Evolutionary conservation across 805 yeast genomes (phyloP).

Genomic region (Metschnikowia koreensis): DNA sequence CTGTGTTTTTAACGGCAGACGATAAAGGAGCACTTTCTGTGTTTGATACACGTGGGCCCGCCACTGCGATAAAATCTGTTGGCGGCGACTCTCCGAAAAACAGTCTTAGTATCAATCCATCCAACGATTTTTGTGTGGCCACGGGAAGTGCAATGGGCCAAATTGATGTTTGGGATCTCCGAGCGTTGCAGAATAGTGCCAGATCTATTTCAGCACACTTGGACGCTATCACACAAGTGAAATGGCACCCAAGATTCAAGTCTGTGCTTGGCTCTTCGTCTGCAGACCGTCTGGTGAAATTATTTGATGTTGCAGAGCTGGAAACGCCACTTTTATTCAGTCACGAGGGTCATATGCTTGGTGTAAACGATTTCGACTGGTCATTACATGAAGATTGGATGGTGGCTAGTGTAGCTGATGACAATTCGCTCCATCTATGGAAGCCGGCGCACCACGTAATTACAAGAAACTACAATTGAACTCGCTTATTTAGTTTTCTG

Average conservation of each 20-base stretch:
- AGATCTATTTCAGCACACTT: constrained; percentile 36
- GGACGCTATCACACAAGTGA: constrained; percentile 59
- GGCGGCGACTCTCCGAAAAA: constrained; percentile 44
- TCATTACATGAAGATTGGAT: constrained; percentile 67
- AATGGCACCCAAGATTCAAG: constrained; percentile 65
- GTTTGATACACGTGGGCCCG: constrained; percentile 25
- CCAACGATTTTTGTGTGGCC: constrained; percentile 55
- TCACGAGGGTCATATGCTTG: constrained; percentile 87
- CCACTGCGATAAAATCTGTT: background rate
- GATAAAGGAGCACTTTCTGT: constrained; percentile 47
- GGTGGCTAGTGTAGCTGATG: constrained; percentile 77
- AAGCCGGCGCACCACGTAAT: constrained; percentile 46
- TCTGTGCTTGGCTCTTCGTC: constrained; percentile 63
- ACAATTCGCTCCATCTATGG: constrained; percentile 87
- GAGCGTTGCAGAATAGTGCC: constrained; percentile 30
- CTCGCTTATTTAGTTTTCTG: background rate
- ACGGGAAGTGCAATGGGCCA: constrained; percentile 64
- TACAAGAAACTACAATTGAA: background rate
- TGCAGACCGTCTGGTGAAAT: constrained; percentile 59
- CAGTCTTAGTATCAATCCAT: constrained; percentile 58
- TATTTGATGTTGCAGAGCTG: constrained; percentile 51
- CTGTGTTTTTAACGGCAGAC: constrained; percentile 62
- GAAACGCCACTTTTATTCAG: constrained; percentile 47
- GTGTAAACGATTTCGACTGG: constrained; percentile 85
- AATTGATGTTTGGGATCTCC: constrained; percentile 63